Evolutionary conservation across 2,329 filamentous ascomycete species (phyloP).

Genomic region (Phoma herbarum): DNA sequence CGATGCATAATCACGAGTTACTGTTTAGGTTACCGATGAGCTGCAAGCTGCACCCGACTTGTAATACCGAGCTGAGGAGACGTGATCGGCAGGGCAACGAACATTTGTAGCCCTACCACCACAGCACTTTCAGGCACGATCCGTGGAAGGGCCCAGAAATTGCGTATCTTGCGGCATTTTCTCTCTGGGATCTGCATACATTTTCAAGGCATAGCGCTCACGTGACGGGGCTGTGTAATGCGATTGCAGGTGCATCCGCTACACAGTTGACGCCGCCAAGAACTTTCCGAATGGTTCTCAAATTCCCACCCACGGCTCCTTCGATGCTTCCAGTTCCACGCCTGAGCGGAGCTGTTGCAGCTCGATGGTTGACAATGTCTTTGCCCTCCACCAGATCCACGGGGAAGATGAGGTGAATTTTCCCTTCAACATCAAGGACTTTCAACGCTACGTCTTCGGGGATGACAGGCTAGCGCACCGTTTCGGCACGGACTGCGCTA

Average conservation of each 20-base stretch:
- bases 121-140: slow-evolving; percentile 10
- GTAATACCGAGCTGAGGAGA: neutral
- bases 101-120: slow-evolving; percentile 6
- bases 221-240: slow-evolving; percentile 27
- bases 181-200: slow-evolving; percentile 20
- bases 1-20: neutral
- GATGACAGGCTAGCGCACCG: slow-evolving; percentile 36
- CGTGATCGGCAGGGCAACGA: slow-evolving; percentile 9
- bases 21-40: neutral
- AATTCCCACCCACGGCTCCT: slow-evolving; percentile 26
- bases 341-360: slow-evolving; percentile 16
- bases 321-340: slow-evolving; percentile 12
- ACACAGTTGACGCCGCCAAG: slow-evolving; percentile 26
- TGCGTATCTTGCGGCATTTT: slow-evolving; percentile 23
- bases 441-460: slow-evolving; percentile 39
- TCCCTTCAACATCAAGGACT: slow-evolving; percentile 34
- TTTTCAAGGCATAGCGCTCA: slow-evolving; percentile 21
- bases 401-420: slow-evolving; percentile 25
- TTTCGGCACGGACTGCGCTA: slow-evolving; percentile 39
- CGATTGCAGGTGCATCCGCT: slow-evolving; percentile 22
- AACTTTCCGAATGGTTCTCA: slow-evolving; percentile 21
- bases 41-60: neutral
- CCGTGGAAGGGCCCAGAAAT: slow-evolving; percentile 16
- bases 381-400: slow-evolving; percentile 31
- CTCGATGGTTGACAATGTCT: slow-evolving; percentile 36